A percentile compares a stretch with the other conserved stretches of the same genome.
Evolutionary conservation across 139 green algal species (phyloP).

Genomic region (Chlorella sp.): DNA sequence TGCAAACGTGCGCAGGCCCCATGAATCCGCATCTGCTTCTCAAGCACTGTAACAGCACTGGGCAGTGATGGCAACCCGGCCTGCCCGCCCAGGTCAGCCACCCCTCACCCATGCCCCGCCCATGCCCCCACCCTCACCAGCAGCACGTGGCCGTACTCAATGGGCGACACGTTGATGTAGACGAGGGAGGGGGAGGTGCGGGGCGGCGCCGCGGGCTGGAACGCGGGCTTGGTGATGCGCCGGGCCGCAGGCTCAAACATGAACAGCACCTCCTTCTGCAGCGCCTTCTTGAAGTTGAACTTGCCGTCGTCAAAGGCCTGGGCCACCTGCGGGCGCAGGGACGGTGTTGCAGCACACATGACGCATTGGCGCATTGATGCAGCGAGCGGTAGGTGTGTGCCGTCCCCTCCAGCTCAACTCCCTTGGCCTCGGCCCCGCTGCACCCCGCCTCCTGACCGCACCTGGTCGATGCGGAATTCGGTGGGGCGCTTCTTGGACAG

Average conservation of each 20-base stretch:
- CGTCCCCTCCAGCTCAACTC: not conserved
- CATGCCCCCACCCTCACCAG: too few species aligned
- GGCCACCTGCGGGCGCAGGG: constrained; percentile 44
- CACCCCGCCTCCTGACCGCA: constrained; percentile 27
- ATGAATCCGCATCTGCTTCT: too few species aligned
- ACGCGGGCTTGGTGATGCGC: constrained; percentile 19
- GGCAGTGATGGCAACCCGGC: too few species aligned
- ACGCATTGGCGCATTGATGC: too few species aligned
- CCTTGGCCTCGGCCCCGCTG: not conserved
- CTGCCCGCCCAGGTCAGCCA: too few species aligned
- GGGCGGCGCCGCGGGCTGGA: constrained; percentile 26
- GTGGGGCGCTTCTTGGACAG: constrained; percentile 96
- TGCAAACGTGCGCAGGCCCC: too few species aligned
- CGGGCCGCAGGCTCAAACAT: constrained; percentile 70
- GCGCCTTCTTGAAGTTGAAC: constrained; percentile 99
- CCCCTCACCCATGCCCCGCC: too few species aligned
- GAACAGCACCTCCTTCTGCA: constrained; percentile 92
- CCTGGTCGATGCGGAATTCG: constrained; percentile 95
- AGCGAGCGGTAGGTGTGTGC: too few species aligned
- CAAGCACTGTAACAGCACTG: too few species aligned
- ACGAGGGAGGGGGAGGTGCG: constrained; percentile 81
- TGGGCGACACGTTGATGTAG: constrained; percentile 97
- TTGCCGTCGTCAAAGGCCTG: constrained; percentile 94
- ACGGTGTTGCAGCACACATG: not conserved
- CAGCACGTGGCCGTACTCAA: constrained; percentile 99